Percentiles rank a stretch among this genome's conserved stretches.
phyloP scores from a whole-genome alignment of 148 eudicot genomes.

The Fallopia convolvulus region DNA sequence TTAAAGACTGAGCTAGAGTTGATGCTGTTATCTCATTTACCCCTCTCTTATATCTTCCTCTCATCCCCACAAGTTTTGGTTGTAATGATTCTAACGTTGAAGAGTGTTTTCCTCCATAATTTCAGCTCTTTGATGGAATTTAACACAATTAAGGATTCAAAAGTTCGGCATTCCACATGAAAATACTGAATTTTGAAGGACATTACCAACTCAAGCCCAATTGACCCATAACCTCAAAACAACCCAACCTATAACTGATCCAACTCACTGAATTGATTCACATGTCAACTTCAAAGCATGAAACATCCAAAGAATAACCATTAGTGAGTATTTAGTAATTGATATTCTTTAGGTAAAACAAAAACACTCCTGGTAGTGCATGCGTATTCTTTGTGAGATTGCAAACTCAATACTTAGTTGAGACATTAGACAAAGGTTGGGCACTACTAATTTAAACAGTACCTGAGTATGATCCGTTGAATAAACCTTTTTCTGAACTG shows the following conservation, averaged over 20 bases:
- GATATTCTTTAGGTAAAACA: neutral
- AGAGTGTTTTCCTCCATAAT: too few species aligned
- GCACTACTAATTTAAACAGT: neutral
- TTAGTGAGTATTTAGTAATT: too few species aligned
- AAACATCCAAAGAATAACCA: too few species aligned
- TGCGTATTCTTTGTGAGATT: neutral
- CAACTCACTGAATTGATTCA: neutral
- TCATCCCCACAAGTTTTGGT: neutral
- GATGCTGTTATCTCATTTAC: neutral
- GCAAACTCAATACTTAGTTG: neutral
- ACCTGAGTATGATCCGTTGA: conserved; percentile 82
- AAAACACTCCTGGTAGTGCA: neutral
- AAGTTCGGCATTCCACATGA: too few species aligned
- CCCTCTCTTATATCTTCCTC: neutral
- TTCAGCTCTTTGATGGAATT: too few species aligned
- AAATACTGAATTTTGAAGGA: too few species aligned
- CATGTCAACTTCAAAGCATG: neutral
- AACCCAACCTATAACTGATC: too few species aligned
- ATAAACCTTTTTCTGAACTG: conserved; percentile 14
- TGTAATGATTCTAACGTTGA: too few species aligned
- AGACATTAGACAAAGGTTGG: neutral
- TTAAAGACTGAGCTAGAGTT: neutral
- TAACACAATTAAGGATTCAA: too few species aligned
- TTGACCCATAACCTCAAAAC: neutral
- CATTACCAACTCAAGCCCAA: neutral